Conservation (phyloP, 2,329 filamentous ascomycete species). For the Colletotrichum lupini region DNA sequence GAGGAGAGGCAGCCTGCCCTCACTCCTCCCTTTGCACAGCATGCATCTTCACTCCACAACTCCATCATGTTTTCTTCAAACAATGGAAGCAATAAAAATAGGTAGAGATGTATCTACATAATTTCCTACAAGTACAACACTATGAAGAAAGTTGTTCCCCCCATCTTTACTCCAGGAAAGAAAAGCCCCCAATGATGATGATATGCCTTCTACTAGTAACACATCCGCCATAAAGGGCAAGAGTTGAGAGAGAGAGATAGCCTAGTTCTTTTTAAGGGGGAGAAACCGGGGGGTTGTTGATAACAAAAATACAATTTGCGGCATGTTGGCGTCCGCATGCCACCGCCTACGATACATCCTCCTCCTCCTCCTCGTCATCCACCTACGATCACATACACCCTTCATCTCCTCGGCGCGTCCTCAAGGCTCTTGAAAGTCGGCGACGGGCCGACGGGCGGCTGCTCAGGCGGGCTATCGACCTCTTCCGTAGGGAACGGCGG, state of each 20-base stretch:
- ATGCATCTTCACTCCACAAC: no score
- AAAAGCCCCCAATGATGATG: conserved; percentile 19
- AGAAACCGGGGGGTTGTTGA: background rate
- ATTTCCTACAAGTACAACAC: conserved; percentile 33
- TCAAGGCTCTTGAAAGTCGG: conserved; percentile 46
- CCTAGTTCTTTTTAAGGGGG: background rate
- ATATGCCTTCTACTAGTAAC: conserved; percentile 24
- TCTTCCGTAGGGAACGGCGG: conserved; percentile 63
- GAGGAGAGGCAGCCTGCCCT: no score
- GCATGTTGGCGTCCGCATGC: background rate
- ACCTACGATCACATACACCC: background rate
- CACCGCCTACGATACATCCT: background rate
- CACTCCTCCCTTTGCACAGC: background rate
- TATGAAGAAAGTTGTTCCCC: background rate
- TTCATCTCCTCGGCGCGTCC: conserved; percentile 38
- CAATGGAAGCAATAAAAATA: conserved; percentile 3
- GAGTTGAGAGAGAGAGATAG: conserved; percentile 30
- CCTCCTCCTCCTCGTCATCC: background rate
- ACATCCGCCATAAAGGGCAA: conserved; percentile 19
- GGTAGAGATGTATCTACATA: conserved; percentile 28
- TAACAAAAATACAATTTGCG: conserved; percentile 4
- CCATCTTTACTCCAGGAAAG: conserved; percentile 23
- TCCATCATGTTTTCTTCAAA: background rate
- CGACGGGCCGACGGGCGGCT: conserved; percentile 39
- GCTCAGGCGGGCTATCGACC: conserved; percentile 51